Evolutionary conservation across 2,329 filamentous ascomycete genomes (phyloP).

Genomic region (Cytospora schulzeri): DNA sequence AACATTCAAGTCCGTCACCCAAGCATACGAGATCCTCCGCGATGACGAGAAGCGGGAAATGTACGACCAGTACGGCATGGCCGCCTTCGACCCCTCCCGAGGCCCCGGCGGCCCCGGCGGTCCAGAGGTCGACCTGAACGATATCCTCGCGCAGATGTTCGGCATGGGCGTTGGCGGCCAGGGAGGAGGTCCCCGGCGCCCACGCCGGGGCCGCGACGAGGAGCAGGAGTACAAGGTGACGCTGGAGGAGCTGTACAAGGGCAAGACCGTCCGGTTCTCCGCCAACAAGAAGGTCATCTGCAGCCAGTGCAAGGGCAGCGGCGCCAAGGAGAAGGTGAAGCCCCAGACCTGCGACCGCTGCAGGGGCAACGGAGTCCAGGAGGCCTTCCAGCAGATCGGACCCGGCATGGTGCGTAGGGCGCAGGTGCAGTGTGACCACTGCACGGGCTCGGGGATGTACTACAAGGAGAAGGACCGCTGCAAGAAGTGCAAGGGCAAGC

Average conservation of each 20-base stretch:
- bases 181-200: conserved; percentile 58
- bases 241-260: conserved; percentile 95
- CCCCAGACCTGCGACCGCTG: conserved; percentile 81
- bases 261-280: conserved; percentile 95
- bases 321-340: conserved; percentile 91
- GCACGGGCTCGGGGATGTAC: conserved; percentile 80
- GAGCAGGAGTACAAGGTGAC: conserved; percentile 89
- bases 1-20: conserved; percentile 89
- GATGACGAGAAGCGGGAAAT: conserved; percentile 91
- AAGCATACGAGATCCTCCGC: conserved; percentile 96
- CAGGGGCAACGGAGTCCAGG: conserved; percentile 75
- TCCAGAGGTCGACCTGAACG: conserved; percentile 82
- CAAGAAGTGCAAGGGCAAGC: conserved; percentile 97
- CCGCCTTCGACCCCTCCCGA: conserved; percentile 81
- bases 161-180: conserved; percentile 68
- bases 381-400: conserved; percentile 80
- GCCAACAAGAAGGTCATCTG: conserved; percentile 95
- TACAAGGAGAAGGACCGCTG: conserved; percentile 97
- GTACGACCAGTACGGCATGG: conserved; percentile 95
- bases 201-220: conserved; percentile 77
- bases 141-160: conserved; percentile 93
- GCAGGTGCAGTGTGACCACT: conserved; percentile 78
- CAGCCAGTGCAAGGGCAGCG: conserved; percentile 80
- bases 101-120: conserved; percentile 61
- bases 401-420: conserved; percentile 84